Conservation (phyloP, 345 rosid species). For the Linum usitatissimum region DNA sequence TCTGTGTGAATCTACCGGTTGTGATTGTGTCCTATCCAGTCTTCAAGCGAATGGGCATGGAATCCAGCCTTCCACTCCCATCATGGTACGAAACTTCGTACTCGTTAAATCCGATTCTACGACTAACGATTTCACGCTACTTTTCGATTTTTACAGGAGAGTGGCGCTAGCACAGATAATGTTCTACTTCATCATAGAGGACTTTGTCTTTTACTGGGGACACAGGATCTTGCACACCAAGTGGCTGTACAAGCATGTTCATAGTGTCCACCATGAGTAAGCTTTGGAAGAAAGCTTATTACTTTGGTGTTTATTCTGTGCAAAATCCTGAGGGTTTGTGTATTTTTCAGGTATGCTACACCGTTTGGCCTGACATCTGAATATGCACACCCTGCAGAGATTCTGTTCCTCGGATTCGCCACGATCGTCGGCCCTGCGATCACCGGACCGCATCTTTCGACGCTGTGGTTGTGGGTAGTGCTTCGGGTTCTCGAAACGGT, state of each 20-base stretch:
- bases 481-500: constrained; percentile 91
- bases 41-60: constrained; percentile 94
- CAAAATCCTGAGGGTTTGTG: neutral
- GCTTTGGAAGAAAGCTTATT: constrained; percentile 22
- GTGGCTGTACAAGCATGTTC: constrained; percentile 95
- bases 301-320: constrained; percentile 2
- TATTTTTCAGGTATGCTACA: constrained; percentile 67
- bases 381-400: constrained; percentile 96
- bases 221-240: constrained; percentile 83
- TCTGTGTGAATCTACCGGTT: constrained; percentile 81
- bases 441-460: constrained; percentile 88
- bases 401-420: constrained; percentile 88
- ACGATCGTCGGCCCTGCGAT: constrained; percentile 89
- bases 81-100: constrained; percentile 60
- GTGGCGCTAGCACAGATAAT: constrained; percentile 54
- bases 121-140: neutral
- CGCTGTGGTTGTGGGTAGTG: constrained; percentile 90
- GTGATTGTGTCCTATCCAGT: constrained; percentile 80
- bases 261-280: constrained; percentile 98
- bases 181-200: constrained; percentile 92
- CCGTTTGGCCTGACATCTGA: constrained; percentile 96
- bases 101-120: neutral
- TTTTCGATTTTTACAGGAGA: constrained; percentile 50
- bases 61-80: constrained; percentile 81
- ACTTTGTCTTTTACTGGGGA: constrained; percentile 97